These are phyloP conservation scores for Hippophae gyantsensis DNA, from an alignment of 306 rosid species.

Conservation along the genomic window DNA sequence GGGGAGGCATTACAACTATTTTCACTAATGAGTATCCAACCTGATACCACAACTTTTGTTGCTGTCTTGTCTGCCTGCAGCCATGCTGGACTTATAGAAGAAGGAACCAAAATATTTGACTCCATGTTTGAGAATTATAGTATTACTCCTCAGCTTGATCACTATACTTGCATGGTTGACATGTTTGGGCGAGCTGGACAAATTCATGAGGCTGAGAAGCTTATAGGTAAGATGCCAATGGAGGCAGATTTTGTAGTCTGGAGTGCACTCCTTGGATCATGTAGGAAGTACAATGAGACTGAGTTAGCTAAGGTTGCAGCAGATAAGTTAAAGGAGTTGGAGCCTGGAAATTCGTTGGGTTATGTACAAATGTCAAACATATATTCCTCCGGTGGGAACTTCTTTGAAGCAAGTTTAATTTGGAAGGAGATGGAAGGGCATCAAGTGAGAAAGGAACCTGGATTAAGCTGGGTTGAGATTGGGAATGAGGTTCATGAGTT, in stretches of 20 bases:
- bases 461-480: conserved; percentile 77
- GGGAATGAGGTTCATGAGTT: conserved; percentile 73
- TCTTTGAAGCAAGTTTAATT: conserved; percentile 45
- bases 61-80: conserved; percentile 83
- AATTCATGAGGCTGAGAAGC: conserved; percentile 51
- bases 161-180: conserved; percentile 89
- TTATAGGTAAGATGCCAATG: conserved; percentile 65
- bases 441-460: conserved; percentile 75
- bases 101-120: conserved; percentile 50
- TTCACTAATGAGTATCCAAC: conserved; percentile 33
- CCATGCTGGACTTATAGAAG: conserved; percentile 68
- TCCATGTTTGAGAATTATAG: conserved; percentile 38
- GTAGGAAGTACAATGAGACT: conserved; percentile 67
- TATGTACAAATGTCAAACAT: conserved; percentile 84
- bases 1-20: conserved; percentile 57
- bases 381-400: conserved; percentile 51
- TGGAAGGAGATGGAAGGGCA: conserved; percentile 68
- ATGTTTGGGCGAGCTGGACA: conserved; percentile 75
- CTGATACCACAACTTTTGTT: conserved; percentile 75
- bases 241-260: conserved; percentile 81
- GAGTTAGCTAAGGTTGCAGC: conserved; percentile 65
- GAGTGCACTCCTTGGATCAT: conserved; percentile 84
- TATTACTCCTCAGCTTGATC: conserved; percentile 55
- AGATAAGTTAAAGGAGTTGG: conserved; percentile 52
- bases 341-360: conserved; percentile 53